Evolutionary conservation across 177 flowering plant species (phyloP).

Genomic region (Tripterygium wilfordii): DNA sequence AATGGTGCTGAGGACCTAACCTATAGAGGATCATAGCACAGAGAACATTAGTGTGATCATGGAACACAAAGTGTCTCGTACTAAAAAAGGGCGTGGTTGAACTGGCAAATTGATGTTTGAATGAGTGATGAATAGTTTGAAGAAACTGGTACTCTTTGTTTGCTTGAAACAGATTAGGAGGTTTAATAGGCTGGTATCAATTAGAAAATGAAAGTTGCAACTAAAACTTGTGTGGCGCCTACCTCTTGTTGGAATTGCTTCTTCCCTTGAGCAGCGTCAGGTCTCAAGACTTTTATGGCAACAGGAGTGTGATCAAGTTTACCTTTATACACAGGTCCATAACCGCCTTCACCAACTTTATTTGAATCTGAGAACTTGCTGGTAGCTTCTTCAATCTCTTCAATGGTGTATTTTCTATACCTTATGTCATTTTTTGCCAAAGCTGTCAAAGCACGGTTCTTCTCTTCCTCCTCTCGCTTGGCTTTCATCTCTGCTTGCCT

Average conservation of each 20-base stretch:
- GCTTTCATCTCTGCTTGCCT: conserved; percentile 58
- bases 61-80: background rate
- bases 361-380: conserved; percentile 25
- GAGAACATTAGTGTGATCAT: background rate
- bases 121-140: no score
- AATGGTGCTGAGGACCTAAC: conserved; percentile 67
- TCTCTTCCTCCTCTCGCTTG: conserved; percentile 49
- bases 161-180: no score
- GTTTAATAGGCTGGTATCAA: no score
- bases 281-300: conserved; percentile 69
- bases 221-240: no score
- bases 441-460: conserved; percentile 39
- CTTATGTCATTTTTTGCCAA: conserved; percentile 39
- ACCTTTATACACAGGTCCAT: conserved; percentile 71
- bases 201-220: no score
- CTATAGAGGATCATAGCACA: conserved; percentile 18
- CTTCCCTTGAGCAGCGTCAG: conserved; percentile 76
- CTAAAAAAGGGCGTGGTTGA: no score
- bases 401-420: conserved; percentile 57
- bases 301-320: conserved; percentile 71
- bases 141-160: no score
- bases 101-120: no score
- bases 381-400: conserved; percentile 73
- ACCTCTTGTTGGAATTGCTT: conserved; percentile 86
- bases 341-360: conserved; percentile 90